Conservation (phyloP, 257 asterid genomes). For the Fraxinus pennsylvanica region DNA sequence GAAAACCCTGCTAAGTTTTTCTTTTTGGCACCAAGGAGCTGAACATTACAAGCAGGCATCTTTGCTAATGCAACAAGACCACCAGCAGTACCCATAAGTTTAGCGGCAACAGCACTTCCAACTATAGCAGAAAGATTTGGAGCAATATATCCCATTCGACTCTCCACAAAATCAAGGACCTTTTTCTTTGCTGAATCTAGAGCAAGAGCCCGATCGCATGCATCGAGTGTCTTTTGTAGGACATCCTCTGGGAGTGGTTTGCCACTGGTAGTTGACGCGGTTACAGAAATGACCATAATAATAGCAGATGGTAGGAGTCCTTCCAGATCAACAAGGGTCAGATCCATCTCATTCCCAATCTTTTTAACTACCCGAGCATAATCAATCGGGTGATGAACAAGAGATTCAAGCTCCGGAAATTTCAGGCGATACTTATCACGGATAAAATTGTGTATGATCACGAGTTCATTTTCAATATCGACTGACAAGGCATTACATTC, state of each 20-base stretch:
- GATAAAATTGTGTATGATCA: slow-evolving; percentile 86
- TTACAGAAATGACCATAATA: slow-evolving; percentile 94
- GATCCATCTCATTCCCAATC: slow-evolving; percentile 83
- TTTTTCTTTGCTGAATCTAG: slow-evolving; percentile 82
- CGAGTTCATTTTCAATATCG: slow-evolving; percentile 93
- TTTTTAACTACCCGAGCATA: slow-evolving; percentile 92
- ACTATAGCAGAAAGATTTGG: slow-evolving; percentile 95
- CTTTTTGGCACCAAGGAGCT: slow-evolving; percentile 93
- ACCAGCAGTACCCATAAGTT: slow-evolving; percentile 97
- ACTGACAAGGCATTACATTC: slow-evolving; percentile 88
- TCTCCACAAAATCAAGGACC: slow-evolving; percentile 94
- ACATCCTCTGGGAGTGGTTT: slow-evolving; percentile 94
- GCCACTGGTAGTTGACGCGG: slow-evolving; percentile 98
- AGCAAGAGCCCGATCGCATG: slow-evolving; percentile 89
- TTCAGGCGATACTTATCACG: slow-evolving; percentile 93
- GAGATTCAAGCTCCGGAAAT: slow-evolving; percentile 94
- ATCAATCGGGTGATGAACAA: slow-evolving; percentile 95
- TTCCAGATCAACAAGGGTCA: slow-evolving; percentile 94
- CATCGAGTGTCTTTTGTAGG: slow-evolving; percentile 77
- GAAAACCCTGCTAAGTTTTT: slow-evolving; percentile 93
- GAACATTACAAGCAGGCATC: slow-evolving; percentile 99
- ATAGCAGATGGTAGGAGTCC: slow-evolving; percentile 93
- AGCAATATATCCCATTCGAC: slow-evolving; percentile 94
- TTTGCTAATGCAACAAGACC: slow-evolving; percentile 85
- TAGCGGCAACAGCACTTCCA: slow-evolving; percentile 98